Conservation (phyloP, 202 grass and related monocot genomes). For the Setaria viridis region DNA sequence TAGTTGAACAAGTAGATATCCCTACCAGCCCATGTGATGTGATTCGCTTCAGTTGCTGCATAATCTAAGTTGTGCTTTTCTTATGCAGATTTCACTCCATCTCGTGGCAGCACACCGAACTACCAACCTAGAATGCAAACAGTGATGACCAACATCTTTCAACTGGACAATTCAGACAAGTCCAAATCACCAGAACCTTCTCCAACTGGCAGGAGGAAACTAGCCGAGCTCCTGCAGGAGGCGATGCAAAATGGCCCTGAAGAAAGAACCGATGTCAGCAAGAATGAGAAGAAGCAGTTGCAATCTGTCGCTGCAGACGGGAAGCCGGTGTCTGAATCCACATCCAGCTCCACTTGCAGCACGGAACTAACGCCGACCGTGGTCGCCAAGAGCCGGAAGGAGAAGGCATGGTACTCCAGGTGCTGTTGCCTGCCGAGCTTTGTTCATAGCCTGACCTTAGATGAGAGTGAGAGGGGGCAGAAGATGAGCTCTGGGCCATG, state of each 20-base stretch:
- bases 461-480: too few relatives aligned
- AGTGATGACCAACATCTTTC: constrained; percentile 52
- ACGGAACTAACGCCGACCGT: too few relatives aligned
- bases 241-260: constrained; percentile 44
- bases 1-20: constrained; percentile 30
- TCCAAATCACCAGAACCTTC: constrained; percentile 74
- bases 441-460: too few relatives aligned
- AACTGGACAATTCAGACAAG: constrained; percentile 7
- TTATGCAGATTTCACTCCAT: constrained; percentile 89
- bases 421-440: too few relatives aligned
- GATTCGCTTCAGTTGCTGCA: constrained; percentile 1
- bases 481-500: too few relatives aligned
- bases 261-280: constrained; percentile 17
- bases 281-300: constrained; percentile 25
- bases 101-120: constrained; percentile 76
- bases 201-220: constrained; percentile 75
- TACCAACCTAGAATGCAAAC: constrained; percentile 59
- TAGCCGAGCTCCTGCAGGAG: constrained; percentile 78
- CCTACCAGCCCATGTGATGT: constrained; percentile 18
- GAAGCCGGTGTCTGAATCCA: too few relatives aligned
- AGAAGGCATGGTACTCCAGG: too few relatives aligned
- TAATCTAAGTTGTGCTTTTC: constrained; percentile 3
- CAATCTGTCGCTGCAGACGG: constrained; percentile 10
- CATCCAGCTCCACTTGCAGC: too few relatives aligned
- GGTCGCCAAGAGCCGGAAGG: too few relatives aligned